These are phyloP conservation scores for Clonostachys solani DNA, from an alignment of 2,329 filamentous ascomycete genomes.

Conservation along the genomic window DNA sequence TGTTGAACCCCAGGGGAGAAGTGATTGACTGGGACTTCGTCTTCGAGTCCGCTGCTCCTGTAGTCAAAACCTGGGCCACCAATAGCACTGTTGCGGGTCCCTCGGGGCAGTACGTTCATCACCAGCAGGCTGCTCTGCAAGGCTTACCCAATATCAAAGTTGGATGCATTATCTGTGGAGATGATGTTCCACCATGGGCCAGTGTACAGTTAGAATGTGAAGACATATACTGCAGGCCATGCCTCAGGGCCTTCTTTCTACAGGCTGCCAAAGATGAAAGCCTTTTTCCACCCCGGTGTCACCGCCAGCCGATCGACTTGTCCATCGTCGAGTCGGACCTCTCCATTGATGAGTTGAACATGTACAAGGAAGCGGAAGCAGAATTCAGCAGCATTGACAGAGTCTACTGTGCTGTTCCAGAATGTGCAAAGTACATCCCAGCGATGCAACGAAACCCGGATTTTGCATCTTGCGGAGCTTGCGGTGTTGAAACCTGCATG, in stretches of 20 bases:
- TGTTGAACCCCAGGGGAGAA: not conserved
- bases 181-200: not conserved
- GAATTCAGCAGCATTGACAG: constrained; percentile 4
- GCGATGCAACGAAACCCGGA: constrained; percentile 2
- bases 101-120: not conserved
- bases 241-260: constrained; percentile 4
- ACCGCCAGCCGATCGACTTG: constrained; percentile 2
- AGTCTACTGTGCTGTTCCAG: constrained; percentile 3
- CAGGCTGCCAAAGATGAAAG: constrained; percentile 3
- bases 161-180: constrained; percentile 1
- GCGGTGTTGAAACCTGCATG: constrained; percentile 2
- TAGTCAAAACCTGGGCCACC: not conserved
- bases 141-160: not conserved
- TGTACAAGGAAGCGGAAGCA: constrained; percentile 2
- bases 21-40: constrained; percentile 1
- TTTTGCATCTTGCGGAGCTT: constrained; percentile 1
- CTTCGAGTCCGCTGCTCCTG: not conserved
- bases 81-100: constrained; percentile 2
- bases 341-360: constrained; percentile 2
- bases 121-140: not conserved
- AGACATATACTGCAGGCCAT: constrained; percentile 5
- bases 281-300: constrained; percentile 5
- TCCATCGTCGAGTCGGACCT: constrained; percentile 3
- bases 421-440: constrained; percentile 3
- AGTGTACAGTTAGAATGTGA: constrained; percentile 1